phyloP scores from a whole-genome alignment of 2,329 filamentous ascomycete species.

The Gnomoniopsis sp. region DNA sequence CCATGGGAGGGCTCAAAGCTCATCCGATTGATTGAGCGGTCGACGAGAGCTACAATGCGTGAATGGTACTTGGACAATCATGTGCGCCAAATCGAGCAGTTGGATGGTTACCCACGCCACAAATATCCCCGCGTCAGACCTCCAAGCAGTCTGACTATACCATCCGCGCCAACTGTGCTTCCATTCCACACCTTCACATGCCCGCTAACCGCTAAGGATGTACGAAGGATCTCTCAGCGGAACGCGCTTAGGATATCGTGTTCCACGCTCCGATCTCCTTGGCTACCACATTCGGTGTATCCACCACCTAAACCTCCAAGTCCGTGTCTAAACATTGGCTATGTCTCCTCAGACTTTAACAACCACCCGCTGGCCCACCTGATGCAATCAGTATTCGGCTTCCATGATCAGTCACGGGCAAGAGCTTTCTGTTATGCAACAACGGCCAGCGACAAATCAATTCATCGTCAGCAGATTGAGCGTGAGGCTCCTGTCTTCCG shows the following conservation, averaged over 20 bases:
- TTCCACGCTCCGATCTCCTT: constrained; percentile 80
- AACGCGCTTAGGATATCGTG: constrained; percentile 92
- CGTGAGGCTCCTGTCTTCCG: constrained; percentile 86
- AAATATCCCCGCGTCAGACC: constrained; percentile 71
- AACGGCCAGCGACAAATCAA: constrained; percentile 82
- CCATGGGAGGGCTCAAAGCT: constrained; percentile 87
- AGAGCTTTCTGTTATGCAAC: constrained; percentile 95
- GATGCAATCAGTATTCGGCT: constrained; percentile 98
- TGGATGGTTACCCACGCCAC: constrained; percentile 55
- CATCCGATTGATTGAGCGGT: constrained; percentile 79
- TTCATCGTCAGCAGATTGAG: constrained; percentile 90
- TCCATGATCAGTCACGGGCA: constrained; percentile 71
- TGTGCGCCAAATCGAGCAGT: background rate
- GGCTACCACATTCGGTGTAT: constrained; percentile 79
- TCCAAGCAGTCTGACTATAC: constrained; percentile 70
- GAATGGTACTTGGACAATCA: constrained; percentile 76
- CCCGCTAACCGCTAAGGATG: constrained; percentile 84
- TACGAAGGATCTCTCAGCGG: constrained; percentile 89
- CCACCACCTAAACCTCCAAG: constrained; percentile 79
- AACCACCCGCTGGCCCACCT: constrained; percentile 95
- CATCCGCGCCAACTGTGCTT: constrained; percentile 86
- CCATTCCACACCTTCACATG: constrained; percentile 98
- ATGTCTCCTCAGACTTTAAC: constrained; percentile 98
- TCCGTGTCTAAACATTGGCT: constrained; percentile 86
- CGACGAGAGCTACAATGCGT: constrained; percentile 72